These are phyloP conservation scores for Xylariaceae sp. DNA, from an alignment of 2,329 filamentous ascomycete genomes.

Conservation along the genomic window DNA sequence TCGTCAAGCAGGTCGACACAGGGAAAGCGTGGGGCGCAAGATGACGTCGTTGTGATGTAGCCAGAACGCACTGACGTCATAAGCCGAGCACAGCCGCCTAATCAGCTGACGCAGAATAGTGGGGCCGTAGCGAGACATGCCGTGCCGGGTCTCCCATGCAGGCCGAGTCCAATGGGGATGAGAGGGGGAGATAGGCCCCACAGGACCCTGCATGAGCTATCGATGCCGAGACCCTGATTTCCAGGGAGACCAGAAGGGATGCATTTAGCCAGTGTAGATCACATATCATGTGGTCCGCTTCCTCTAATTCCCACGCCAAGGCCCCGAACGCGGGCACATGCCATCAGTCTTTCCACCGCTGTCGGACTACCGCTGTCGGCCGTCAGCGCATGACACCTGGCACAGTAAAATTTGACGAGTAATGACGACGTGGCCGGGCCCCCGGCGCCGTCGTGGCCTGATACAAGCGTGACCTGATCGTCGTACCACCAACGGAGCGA, in stretches of 20 bases:
- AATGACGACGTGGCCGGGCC: constrained; percentile 9
- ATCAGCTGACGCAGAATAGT: neutral
- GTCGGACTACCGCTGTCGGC: neutral
- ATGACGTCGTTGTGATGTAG: constrained; percentile 21
- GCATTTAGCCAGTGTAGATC: neutral
- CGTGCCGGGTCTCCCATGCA: neutral
- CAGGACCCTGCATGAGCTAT: constrained; percentile 30
- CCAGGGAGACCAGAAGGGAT: neutral
- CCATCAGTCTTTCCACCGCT: constrained; percentile 13
- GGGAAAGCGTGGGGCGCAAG: constrained; percentile 4
- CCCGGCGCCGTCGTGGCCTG: neutral
- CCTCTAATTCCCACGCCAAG: neutral
- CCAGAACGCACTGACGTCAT: constrained; percentile 12
- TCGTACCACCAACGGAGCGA: neutral
- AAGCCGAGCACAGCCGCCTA: constrained; percentile 4
- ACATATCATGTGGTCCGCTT: constrained; percentile 9
- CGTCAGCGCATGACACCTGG: neutral
- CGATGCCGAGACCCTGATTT: constrained; percentile 28
- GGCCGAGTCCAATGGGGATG: constrained; percentile 8
- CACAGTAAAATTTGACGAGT: neutral
- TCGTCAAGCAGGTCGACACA: constrained; percentile 11
- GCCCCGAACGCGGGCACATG: constrained; percentile 2
- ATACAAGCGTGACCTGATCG: neutral
- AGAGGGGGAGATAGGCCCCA: constrained; percentile 9
- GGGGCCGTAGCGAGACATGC: neutral